Evolutionary conservation across 371 early-diverging fungal genomes (phyloP), one percentile per base, ranked within the genome.

Genomic region (Mortierella polycephala): DNA sequence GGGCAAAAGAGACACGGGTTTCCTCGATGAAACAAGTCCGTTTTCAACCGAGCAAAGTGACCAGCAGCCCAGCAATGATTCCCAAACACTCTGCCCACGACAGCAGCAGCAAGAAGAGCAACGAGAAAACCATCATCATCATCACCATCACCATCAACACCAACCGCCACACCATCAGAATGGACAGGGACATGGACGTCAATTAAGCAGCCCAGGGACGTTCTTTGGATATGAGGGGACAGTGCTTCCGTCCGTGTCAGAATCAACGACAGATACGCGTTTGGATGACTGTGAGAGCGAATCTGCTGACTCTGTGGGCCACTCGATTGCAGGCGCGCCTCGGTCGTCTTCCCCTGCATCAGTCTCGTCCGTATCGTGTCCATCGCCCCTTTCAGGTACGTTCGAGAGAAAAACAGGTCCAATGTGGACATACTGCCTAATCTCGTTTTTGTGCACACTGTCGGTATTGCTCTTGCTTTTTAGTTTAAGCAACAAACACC

Each of bases 341-440:
- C 66, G 58, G 65, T 75, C 75, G 21, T 65, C 70, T 13, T 75
- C 69, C 45, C 64, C 74, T 67, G 68, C 68, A 56, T 74, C 68
- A 39, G 60, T 39, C 44, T 62, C 67, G 40, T 62, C 67, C n/a
- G 20, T 56, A 13, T 67, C 64, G 40, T 73, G 64, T 50, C 68
- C 64, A 11, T 73, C 68, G n/a, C 74, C 74, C 42, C 50, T 64
- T 59, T 73, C 68, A 67, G 74, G 74, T 73, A 67, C 71, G 64
- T 42, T 12, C 16, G 47, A 47, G 14, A 47, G 21, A 55, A 42
- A 47, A 18, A 64, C 11, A 64, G 14, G 21, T 18, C 13, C 40
- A 45, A 44, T 30, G 42, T 41, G 20, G 40, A 45, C 23, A 47
- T 52, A n/a, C 37, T 66, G 51, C 57, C 47, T 41, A 40, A 5